Evolutionary conservation across 2,329 filamentous ascomycete species (phyloP), one percentile per base, ranked within the genome.

Genomic region (Tolypocladium tropicale): DNA sequence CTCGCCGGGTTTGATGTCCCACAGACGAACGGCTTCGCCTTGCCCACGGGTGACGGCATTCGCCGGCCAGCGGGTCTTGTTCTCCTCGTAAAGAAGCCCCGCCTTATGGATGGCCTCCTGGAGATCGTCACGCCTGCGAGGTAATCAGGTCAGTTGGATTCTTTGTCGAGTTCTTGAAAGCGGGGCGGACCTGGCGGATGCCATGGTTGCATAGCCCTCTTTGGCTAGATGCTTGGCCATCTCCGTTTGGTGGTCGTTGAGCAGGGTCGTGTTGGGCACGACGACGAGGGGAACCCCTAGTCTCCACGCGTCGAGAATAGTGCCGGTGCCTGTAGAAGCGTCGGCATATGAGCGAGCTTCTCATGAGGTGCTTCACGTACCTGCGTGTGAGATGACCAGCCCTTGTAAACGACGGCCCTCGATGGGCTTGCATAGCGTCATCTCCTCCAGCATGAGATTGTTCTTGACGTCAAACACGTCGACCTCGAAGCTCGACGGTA

Each of bases 201-300:
- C 88, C 63, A 85, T 79, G n/a, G 92, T 78, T 3, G 90, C 83
- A 71, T 95, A 95, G 28, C 87, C 86, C 62, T 90, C 82, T 28
- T 77, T 74, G 34, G 87, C 82, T 56, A 97, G 79, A 61, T 89
- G 85, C 53, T 84, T 77, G 0, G 93, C 93, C 55, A 99, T 80
- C 69, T 97, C 90, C 23, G 84, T 80, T 71, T 99, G 94, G 68
- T 99, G 94, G 65, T 99, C 93, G 66, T 95, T 85, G 63, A 96
- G 80, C 0, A 99, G 80, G 7, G 78, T 76, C 2, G 84, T 79
- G 69, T 99, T 99, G 2, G 93, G 89, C 2, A 99, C 91, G 1
- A 96, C 90, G 53, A 99, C 80, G n/a, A 97, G 75, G 3, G 89
- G 86, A 0, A 91, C 76, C 16, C 83, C 81, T 54, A 88, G 75